These are phyloP conservation scores for Lentinula lateritia DNA, from an alignment of 768 basidiomycete genomes.

Conservation along the genomic window DNA sequence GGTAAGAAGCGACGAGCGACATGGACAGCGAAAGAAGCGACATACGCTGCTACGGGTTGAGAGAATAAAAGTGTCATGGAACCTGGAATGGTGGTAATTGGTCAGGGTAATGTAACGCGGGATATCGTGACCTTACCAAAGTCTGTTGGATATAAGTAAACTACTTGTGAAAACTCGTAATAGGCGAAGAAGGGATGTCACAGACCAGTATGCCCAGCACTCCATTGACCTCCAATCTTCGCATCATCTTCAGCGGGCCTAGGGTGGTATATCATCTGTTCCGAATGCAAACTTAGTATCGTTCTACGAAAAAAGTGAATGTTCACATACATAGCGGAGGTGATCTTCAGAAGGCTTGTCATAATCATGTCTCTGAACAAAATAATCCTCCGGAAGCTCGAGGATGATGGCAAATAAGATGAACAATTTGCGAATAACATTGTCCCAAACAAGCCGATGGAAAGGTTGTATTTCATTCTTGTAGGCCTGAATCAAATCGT, in stretches of 20 bases:
- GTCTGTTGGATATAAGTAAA: slow-evolving; percentile 1
- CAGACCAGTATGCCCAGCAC: slow-evolving; percentile 40
- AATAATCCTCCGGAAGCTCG: slow-evolving; percentile 41
- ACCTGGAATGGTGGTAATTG: slow-evolving; percentile 11
- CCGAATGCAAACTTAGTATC: neutral
- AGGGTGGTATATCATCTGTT: slow-evolving; percentile 30
- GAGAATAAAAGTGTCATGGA: slow-evolving; percentile 32
- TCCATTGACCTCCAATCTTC: slow-evolving; percentile 37
- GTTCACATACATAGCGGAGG: slow-evolving; percentile 21
- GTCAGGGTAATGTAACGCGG: neutral
- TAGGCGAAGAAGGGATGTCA: neutral
- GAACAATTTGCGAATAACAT: slow-evolving; percentile 24
- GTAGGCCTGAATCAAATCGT: slow-evolving; percentile 20
- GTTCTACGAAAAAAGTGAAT: neutral
- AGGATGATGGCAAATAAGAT: slow-evolving; percentile 33
- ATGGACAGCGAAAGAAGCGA: neutral
- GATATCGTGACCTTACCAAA: slow-evolving; percentile 2
- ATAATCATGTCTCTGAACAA: slow-evolving; percentile 35
- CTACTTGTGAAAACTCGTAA: neutral
- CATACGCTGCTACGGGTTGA: slow-evolving; percentile 25
- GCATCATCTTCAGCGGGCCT: slow-evolving; percentile 33
- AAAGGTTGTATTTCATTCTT: slow-evolving; percentile 23
- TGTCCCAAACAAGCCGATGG: slow-evolving; percentile 23
- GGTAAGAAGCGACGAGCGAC: neutral
- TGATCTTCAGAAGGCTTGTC: slow-evolving; percentile 27